Conservation (phyloP, 345 rosid species). For the Zanthoxylum bungeanum region DNA sequence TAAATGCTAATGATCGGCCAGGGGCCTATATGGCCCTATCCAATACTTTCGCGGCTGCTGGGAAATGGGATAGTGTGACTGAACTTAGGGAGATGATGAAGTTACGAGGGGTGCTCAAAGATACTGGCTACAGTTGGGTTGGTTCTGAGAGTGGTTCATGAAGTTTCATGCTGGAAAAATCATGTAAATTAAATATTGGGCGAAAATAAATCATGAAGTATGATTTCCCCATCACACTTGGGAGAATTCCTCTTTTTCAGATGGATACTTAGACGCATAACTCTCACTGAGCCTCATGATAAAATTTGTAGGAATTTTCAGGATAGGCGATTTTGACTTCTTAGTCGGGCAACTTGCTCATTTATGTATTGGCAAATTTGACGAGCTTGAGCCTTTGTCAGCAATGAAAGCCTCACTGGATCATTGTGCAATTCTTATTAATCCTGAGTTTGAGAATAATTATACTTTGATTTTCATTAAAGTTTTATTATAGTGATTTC, state of each 20-base stretch:
- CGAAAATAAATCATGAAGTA: background rate
- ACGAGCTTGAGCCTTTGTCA: background rate
- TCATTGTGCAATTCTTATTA: background rate
- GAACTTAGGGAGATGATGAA: slow-evolving; percentile 74
- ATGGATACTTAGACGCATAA: background rate
- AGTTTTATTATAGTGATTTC: background rate
- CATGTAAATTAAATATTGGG: background rate
- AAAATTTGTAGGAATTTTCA: background rate
- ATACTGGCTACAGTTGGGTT: slow-evolving; percentile 72
- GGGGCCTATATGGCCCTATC: slow-evolving; percentile 88
- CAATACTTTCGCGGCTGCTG: slow-evolving; percentile 77
- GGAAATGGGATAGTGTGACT: slow-evolving; percentile 71
- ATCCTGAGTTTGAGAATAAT: background rate
- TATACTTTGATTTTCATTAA: background rate
- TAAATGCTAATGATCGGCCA: slow-evolving; percentile 62
- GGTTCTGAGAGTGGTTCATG: slow-evolving; percentile 32
- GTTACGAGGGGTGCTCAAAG: slow-evolving; percentile 57
- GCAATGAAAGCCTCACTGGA: background rate
- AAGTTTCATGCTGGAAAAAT: slow-evolving; percentile 10
- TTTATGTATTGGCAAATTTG: background rate
- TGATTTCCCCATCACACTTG: background rate
- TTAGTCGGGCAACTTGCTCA: background rate
- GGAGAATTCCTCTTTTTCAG: background rate
- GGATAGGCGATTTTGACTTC: background rate
- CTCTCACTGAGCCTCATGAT: background rate